A percentile compares a stretch with the other conserved stretches of the same genome.
Conservation (phyloP, 306 rosid genomes). For the Dalbergia cochinchinensis region DNA sequence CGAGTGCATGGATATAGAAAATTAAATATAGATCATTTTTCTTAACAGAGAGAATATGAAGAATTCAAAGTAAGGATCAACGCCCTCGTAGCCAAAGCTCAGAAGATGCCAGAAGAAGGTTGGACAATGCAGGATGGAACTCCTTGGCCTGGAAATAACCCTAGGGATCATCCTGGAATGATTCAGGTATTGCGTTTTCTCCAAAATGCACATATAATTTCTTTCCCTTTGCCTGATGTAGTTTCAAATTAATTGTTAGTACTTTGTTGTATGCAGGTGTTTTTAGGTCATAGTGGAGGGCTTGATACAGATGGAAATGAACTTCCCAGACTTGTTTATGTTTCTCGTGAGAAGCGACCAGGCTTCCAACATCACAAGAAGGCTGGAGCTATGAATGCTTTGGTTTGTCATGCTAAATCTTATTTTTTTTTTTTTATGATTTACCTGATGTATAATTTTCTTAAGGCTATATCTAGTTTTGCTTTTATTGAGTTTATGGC, state of each 20-base stretch:
- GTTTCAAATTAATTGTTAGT: conserved; percentile 34
- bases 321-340: conserved; percentile 98
- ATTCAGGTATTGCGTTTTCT: conserved; percentile 74
- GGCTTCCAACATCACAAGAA: conserved; percentile 99
- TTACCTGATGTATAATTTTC: conserved; percentile 12
- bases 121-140: conserved; percentile 99
- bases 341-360: conserved; percentile 99
- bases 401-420: conserved; percentile 67
- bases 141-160: conserved; percentile 98
- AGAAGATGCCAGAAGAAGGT: conserved; percentile 99
- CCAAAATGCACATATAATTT: conserved; percentile 21
- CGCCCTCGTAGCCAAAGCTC: conserved; percentile 96
- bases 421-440: conserved; percentile 29
- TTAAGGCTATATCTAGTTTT: conserved; percentile 10
- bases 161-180: conserved; percentile 99
- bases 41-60: conserved; percentile 94
- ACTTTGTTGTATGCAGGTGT: conserved; percentile 71
- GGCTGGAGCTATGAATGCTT: conserved; percentile 99
- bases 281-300: conserved; percentile 98
- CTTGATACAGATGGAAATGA: conserved; percentile 99
- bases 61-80: conserved; percentile 93
- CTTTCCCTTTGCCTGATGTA: background rate
- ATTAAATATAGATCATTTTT: conserved; percentile 36
- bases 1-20: conserved; percentile 1
- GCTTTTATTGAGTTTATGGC: conserved; percentile 4